phyloP scores from a whole-genome alignment of 2,329 filamentous ascomycete genomes.

The Arthrobotrys iridis region DNA sequence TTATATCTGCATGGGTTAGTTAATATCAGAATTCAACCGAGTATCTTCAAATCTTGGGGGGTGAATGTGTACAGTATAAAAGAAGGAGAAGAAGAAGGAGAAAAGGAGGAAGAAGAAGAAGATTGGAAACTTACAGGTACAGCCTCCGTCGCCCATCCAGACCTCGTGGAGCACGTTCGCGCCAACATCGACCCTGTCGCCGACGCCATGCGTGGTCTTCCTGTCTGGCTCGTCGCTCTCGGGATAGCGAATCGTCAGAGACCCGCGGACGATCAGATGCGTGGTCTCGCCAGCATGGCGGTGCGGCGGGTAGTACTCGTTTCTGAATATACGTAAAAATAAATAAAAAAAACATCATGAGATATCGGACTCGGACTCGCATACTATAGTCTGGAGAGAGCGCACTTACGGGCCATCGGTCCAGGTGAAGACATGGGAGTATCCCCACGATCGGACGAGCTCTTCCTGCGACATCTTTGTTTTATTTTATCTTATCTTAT shows the following conservation, averaged over 20 bases:
- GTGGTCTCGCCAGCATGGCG: constrained; percentile 73
- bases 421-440: constrained; percentile 76
- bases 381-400: not conserved
- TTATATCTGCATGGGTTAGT: too few relatives aligned
- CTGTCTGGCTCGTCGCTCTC: constrained; percentile 66
- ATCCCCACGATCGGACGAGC: constrained; percentile 70
- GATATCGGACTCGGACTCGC: constrained; percentile 32
- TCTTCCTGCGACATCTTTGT: constrained; percentile 5
- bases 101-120: not conserved
- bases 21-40: too few relatives aligned
- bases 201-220: constrained; percentile 70
- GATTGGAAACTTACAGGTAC: constrained; percentile 67
- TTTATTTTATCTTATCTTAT: not conserved
- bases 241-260: constrained; percentile 74
- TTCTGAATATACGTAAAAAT: too few relatives aligned
- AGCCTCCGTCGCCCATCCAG: constrained; percentile 73
- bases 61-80: too few relatives aligned
- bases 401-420: constrained; percentile 73
- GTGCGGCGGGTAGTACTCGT: constrained; percentile 75
- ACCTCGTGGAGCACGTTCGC: constrained; percentile 74
- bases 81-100: too few relatives aligned
- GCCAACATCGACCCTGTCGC: constrained; percentile 73
- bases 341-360: too few relatives aligned
- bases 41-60: too few relatives aligned
- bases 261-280: constrained; percentile 73